Conservation (phyloP, 2,329 filamentous ascomycete genomes). For the Penicillium decumbens region DNA sequence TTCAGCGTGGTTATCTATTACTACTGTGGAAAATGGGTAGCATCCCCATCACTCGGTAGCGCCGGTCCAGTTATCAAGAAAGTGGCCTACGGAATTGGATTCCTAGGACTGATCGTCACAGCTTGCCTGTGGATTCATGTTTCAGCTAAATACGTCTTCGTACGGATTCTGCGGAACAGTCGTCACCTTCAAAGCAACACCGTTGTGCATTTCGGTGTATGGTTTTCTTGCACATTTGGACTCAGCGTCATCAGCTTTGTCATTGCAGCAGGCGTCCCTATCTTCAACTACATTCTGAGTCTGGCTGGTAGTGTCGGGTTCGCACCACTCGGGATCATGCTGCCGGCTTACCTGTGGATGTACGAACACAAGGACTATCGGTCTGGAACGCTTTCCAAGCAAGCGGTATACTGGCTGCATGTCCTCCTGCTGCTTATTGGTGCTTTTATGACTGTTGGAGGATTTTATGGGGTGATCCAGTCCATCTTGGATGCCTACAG, state of each 20-base stretch:
- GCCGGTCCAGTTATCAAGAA: conserved; percentile 58
- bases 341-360: conserved; percentile 50
- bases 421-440: conserved; percentile 41
- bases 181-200: conserved; percentile 49
- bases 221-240: conserved; percentile 45
- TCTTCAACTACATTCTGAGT: conserved; percentile 51
- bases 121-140: conserved; percentile 44
- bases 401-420: conserved; percentile 39
- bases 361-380: conserved; percentile 44
- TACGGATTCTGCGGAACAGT: conserved; percentile 49
- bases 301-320: conserved; percentile 49
- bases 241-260: conserved; percentile 46
- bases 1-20: conserved; percentile 57
- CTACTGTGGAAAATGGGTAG: conserved; percentile 58
- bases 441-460: conserved; percentile 44
- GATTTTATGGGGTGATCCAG: conserved; percentile 31
- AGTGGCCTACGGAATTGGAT: conserved; percentile 55
- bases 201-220: conserved; percentile 48
- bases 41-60: conserved; percentile 54
- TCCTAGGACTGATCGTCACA: conserved; percentile 51
- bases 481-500: conserved; percentile 23
- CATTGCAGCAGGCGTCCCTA: conserved; percentile 49
- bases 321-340: conserved; percentile 46
- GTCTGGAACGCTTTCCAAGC: conserved; percentile 34
- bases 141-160: conserved; percentile 52